Conservation (phyloP, 768 basidiomycete species). For the Lactifluus piperatus region DNA sequence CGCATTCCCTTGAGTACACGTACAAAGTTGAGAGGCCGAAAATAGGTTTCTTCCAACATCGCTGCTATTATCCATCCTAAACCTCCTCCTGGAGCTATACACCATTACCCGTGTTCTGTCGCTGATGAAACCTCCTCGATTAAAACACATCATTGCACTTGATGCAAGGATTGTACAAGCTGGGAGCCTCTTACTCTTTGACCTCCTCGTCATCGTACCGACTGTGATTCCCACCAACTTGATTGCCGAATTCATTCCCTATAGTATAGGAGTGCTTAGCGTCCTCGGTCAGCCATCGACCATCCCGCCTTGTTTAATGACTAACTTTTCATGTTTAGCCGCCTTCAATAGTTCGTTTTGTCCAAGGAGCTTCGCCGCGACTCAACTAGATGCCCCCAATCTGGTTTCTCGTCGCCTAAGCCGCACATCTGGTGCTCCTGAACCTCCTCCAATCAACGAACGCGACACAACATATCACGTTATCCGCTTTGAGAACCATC, state of each 20-base stretch:
- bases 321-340: slow-evolving; percentile 12
- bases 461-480: background rate
- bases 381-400: background rate
- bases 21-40: background rate
- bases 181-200: slow-evolving; percentile 35
- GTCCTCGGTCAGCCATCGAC: slow-evolving; percentile 32
- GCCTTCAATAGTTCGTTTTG: slow-evolving; percentile 17
- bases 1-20: background rate
- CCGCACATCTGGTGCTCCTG: background rate
- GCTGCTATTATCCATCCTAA: slow-evolving; percentile 29
- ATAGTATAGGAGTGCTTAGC: slow-evolving; percentile 33
- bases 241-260: slow-evolving; percentile 35
- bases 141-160: slow-evolving; percentile 18
- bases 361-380: background rate
- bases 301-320: background rate
- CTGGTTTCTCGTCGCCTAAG: background rate
- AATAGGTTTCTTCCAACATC: slow-evolving; percentile 35
- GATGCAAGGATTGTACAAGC: slow-evolving; percentile 30
- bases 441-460: background rate
- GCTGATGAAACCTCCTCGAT: slow-evolving; percentile 24
- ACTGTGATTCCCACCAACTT: slow-evolving; percentile 28
- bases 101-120: slow-evolving; percentile 28
- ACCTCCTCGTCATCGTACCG: slow-evolving; percentile 35
- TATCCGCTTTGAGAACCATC: background rate
- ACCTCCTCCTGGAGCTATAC: slow-evolving; percentile 33